phyloP scores from a whole-genome alignment of 192 early-diverging fungal species.

The Allomyces macrogynus region DNA sequence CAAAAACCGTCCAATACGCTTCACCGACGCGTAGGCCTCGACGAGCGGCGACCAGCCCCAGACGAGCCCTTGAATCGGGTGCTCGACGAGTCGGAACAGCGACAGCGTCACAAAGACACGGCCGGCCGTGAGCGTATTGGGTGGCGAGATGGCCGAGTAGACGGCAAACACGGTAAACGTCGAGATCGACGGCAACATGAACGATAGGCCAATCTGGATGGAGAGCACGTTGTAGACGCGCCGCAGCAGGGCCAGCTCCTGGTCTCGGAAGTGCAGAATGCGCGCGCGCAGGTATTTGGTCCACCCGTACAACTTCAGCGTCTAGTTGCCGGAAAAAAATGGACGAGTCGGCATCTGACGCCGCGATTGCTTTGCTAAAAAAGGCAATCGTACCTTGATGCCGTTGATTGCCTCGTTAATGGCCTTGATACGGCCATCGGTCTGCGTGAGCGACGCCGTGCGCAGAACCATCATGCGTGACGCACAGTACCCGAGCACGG shows the following conservation, averaged over 20 bases:
- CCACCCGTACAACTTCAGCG: background rate
- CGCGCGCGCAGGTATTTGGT: background rate
- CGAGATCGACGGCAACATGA: background rate
- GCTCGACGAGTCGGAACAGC: constrained; percentile 22
- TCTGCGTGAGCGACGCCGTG: background rate
- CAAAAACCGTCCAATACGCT: constrained; percentile 17
- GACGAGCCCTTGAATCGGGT: constrained; percentile 13
- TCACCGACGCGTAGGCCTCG: constrained; percentile 15
- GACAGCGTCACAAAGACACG: constrained; percentile 24
- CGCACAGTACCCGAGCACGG: background rate
- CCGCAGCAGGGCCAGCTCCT: background rate
- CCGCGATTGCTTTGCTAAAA: too few relatives aligned
- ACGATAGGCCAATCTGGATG: background rate
- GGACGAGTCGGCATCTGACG: too few relatives aligned
- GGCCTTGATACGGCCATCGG: background rate
- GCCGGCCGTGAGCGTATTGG: constrained; percentile 15
- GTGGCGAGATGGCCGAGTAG: background rate
- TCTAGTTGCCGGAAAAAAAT: background rate
- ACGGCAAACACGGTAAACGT: background rate
- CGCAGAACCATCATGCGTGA: background rate
- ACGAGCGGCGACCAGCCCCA: constrained; percentile 14
- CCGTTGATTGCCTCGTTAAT: background rate
- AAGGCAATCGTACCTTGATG: background rate
- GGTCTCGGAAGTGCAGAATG: background rate
- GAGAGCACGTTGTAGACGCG: background rate